These are phyloP conservation scores for Euptelea pleiosperma DNA, from an alignment of 164 flowering plant genomes.

Conservation along the genomic window DNA sequence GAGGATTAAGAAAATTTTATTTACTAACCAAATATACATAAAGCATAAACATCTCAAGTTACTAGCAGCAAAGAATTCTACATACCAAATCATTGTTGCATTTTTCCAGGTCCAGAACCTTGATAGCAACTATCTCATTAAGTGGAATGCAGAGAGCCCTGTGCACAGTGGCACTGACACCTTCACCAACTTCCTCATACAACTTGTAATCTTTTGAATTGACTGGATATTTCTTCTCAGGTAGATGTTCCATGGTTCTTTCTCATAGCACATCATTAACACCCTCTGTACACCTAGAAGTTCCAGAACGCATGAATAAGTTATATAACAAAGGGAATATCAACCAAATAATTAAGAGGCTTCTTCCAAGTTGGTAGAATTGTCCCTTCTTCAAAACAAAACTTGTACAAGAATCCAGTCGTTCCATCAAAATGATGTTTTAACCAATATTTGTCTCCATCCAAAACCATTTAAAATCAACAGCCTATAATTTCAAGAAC, in stretches of 20 bases:
- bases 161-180: conserved; percentile 88
- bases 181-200: conserved; percentile 91
- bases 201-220: conserved; percentile 64
- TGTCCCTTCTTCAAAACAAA: conserved; percentile 15
- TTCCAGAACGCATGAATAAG: conserved; percentile 1
- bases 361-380: conserved; percentile 42
- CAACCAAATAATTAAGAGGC: conserved; percentile 21
- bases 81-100: conserved; percentile 92
- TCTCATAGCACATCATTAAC: conserved; percentile 27
- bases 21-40: not conserved
- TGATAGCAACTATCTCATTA: conserved; percentile 84
- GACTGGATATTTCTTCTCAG: conserved; percentile 51
- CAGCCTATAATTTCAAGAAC: too few relatives aligned
- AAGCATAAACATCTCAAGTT: not conserved
- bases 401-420: too few relatives aligned
- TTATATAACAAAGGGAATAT: not conserved
- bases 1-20: too few relatives aligned
- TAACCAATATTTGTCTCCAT: too few relatives aligned
- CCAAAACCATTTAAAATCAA: too few relatives aligned
- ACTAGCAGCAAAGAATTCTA: conserved; percentile 1
- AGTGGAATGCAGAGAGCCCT: conserved; percentile 86
- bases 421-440: too few relatives aligned
- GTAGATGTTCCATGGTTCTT: conserved; percentile 29
- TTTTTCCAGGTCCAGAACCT: conserved; percentile 89
- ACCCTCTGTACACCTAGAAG: conserved; percentile 13